Conservation (phyloP, 345 rosid species). For the thale cress (Arabidopsis thaliana) region DNA sequence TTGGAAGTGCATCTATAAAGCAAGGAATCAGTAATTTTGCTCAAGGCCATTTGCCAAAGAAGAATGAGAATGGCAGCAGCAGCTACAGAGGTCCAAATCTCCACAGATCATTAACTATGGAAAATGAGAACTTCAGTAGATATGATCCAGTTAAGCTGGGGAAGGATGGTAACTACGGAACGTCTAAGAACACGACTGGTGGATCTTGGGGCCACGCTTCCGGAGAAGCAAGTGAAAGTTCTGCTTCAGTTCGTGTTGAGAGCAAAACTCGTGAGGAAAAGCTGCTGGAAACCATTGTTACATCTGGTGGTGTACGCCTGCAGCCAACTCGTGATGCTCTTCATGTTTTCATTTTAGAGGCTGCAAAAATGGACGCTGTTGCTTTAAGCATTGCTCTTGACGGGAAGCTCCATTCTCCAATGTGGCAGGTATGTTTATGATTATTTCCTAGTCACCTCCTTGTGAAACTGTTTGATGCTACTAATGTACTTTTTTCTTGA, state of each 20-base stretch:
- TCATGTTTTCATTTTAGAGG: conserved; percentile 81
- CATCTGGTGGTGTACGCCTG: conserved; percentile 92
- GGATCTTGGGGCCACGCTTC: conserved; percentile 74
- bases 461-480: conserved; percentile 1
- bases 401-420: conserved; percentile 80
- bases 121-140: conserved; percentile 62
- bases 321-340: conserved; percentile 97
- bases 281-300: conserved; percentile 89
- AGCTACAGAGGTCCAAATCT: conserved; percentile 80
- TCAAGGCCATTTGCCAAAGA: conserved; percentile 65
- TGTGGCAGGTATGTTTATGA: conserved; percentile 80
- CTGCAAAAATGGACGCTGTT: conserved; percentile 80
- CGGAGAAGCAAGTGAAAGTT: conserved; percentile 54
- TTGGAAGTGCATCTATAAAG: conserved; percentile 94
- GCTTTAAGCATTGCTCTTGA: conserved; percentile 80
- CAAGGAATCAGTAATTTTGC: conserved; percentile 84
- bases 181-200: conserved; percentile 50
- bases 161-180: conserved; percentile 59
- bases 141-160: conserved; percentile 73
- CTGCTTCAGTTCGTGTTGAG: conserved; percentile 56
- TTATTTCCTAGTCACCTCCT: conserved; percentile 15
- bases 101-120: conserved; percentile 83
- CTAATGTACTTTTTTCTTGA: conserved; percentile 7
- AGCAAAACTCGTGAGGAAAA: conserved; percentile 85
- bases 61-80: conserved; percentile 80